These are phyloP conservation scores for Mikania micrantha DNA, from an alignment of 129 eudicot species.

Conservation along the genomic window DNA sequence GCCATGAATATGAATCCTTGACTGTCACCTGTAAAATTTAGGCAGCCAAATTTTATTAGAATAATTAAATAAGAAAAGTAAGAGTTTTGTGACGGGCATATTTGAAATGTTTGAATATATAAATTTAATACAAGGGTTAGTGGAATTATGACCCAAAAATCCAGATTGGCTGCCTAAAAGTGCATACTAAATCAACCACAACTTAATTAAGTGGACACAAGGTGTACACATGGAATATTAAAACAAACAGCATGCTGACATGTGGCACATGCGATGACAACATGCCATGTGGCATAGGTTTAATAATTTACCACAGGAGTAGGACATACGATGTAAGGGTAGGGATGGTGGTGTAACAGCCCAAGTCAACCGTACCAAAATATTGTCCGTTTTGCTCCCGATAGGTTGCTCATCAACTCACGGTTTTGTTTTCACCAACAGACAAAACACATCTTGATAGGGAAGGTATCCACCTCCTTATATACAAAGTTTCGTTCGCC, in stretches of 20 bases:
- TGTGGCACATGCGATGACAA: conserved; percentile 12
- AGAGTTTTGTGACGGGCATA: conserved; percentile 6
- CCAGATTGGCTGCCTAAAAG: conserved; percentile 11
- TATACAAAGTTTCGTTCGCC: too few relatives aligned
- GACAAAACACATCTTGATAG: too few relatives aligned
- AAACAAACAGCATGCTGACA: conserved; percentile 15
- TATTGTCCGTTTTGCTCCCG: too few relatives aligned
- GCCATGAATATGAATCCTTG: conserved; percentile 26
- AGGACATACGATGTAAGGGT: background rate
- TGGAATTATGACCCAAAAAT: conserved; percentile 17
- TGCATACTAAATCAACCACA: conserved; percentile 14
- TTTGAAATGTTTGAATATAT: conserved; percentile 12
- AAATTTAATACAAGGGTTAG: background rate
- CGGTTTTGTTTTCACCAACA: too few relatives aligned
- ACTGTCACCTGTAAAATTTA: conserved; percentile 22
- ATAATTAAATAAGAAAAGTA: conserved; percentile 12
- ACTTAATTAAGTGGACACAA: conserved; percentile 20
- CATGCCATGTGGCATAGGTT: background rate
- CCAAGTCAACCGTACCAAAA: too few relatives aligned
- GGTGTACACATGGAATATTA: background rate
- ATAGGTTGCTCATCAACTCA: too few relatives aligned
- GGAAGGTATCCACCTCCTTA: too few relatives aligned
- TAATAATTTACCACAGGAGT: background rate
- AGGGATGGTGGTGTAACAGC: conserved; percentile 8
- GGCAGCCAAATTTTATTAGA: conserved; percentile 9